phyloP scores from a whole-genome alignment of 2,329 filamentous ascomycete species.

The Claviceps sp. region DNA sequence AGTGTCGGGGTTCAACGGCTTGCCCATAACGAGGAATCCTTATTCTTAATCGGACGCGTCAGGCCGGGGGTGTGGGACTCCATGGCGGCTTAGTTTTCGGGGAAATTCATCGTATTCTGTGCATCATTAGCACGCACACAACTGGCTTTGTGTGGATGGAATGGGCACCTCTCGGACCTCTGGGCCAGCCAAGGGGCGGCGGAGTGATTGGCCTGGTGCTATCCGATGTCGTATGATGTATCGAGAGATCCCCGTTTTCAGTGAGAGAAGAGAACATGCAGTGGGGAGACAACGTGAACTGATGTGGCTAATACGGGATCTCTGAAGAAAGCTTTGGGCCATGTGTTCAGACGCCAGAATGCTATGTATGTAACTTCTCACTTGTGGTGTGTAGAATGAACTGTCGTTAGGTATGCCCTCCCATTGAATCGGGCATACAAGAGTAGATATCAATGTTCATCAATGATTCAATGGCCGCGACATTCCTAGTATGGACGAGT shows the following conservation, averaged over 20 bases:
- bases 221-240: neutral
- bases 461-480: no score
- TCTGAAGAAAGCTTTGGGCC: neutral
- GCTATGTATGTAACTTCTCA: neutral
- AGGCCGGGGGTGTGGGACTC: no score
- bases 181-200: neutral
- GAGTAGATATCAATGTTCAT: no score
- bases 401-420: neutral
- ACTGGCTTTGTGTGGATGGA: neutral
- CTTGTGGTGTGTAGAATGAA: neutral
- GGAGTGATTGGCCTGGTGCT: neutral
- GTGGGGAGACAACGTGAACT: no score
- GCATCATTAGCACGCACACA: neutral
- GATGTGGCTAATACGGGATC: neutral
- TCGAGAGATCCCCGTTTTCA: neutral
- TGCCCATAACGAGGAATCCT: no score
- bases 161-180: neutral
- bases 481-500: no score
- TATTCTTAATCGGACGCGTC: no score
- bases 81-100: neutral
- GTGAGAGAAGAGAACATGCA: neutral
- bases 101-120: constrained; percentile 3
- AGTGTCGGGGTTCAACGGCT: no score
- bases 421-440: neutral
- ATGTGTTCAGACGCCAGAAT: neutral